Evolutionary conservation across 2,329 filamentous ascomycete genomes (phyloP).

Genomic region (Fusarium sulawesiense): DNA sequence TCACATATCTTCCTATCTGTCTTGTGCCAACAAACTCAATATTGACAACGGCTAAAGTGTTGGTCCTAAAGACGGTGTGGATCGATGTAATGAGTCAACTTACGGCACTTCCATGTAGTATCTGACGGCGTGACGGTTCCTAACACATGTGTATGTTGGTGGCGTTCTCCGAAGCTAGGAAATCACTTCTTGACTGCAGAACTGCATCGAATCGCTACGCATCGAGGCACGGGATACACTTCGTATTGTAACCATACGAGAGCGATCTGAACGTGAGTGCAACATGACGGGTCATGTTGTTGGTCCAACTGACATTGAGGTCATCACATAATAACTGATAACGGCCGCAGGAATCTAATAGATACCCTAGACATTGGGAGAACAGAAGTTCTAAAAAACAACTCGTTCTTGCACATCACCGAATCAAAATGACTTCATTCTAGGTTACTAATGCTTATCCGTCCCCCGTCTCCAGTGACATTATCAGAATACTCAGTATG

Average conservation of each 20-base stretch:
- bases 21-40: neutral
- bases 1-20: neutral
- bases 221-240: neutral
- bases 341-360: neutral
- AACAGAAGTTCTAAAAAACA: neutral
- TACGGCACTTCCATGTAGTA: neutral
- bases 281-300: neutral
- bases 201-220: neutral
- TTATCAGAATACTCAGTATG: constrained; percentile 27
- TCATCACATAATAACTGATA: neutral
- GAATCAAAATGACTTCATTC: constrained; percentile 37
- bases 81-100: neutral
- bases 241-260: neutral
- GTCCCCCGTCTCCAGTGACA: constrained; percentile 10
- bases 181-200: constrained; percentile 12
- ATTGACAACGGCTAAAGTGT: neutral
- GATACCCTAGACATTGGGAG: neutral
- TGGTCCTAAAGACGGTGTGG: neutral
- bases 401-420: constrained; percentile 7
- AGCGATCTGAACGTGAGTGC: neutral
- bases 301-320: neutral
- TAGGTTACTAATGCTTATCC: constrained; percentile 28
- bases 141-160: constrained; percentile 13
- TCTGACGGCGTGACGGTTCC: neutral
- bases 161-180: constrained; percentile 7